These are phyloP conservation scores for Lycium barbarum DNA, from an alignment of 257 asterid genomes.

Conservation along the genomic window DNA sequence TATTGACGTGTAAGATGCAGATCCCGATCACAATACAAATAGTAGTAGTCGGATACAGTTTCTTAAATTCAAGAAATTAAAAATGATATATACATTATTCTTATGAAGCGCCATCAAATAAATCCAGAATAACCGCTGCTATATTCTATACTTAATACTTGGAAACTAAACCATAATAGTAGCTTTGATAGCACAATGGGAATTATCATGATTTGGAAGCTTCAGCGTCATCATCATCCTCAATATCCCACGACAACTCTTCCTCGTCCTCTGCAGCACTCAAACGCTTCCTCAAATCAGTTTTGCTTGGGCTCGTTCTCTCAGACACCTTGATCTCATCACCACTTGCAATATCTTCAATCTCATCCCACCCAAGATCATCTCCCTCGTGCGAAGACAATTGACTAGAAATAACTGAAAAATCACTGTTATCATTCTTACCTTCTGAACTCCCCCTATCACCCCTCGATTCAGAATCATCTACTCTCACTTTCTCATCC, in stretches of 20 bases:
- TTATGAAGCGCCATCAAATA: background rate
- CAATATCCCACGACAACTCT: slow-evolving; percentile 76
- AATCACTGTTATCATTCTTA: slow-evolving; percentile 68
- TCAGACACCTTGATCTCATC: slow-evolving; percentile 55
- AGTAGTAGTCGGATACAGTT: background rate
- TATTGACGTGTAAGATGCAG: background rate
- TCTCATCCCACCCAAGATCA: slow-evolving; percentile 90
- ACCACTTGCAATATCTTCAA: slow-evolving; percentile 72
- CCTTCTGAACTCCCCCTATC: slow-evolving; percentile 73
- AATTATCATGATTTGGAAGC: slow-evolving; percentile 51
- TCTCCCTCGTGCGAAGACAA: slow-evolving; percentile 65
- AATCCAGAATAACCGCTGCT: background rate
- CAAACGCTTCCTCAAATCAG: slow-evolving; percentile 52
- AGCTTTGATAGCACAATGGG: background rate
- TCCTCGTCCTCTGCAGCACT: slow-evolving; percentile 69
- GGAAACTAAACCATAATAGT: slow-evolving; percentile 13
- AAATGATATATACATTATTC: slow-evolving; percentile 24
- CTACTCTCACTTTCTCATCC: slow-evolving; percentile 45
- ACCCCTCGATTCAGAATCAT: slow-evolving; percentile 37
- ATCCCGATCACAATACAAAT: background rate
- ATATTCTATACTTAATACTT: background rate
- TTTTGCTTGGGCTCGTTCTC: slow-evolving; percentile 33
- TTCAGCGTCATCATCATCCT: slow-evolving; percentile 56
- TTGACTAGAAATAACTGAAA: slow-evolving; percentile 74
- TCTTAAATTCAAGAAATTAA: background rate